Evolutionary conservation across 2,329 filamentous ascomycete genomes (phyloP).

Genomic region (Colletotrichum karsti): DNA sequence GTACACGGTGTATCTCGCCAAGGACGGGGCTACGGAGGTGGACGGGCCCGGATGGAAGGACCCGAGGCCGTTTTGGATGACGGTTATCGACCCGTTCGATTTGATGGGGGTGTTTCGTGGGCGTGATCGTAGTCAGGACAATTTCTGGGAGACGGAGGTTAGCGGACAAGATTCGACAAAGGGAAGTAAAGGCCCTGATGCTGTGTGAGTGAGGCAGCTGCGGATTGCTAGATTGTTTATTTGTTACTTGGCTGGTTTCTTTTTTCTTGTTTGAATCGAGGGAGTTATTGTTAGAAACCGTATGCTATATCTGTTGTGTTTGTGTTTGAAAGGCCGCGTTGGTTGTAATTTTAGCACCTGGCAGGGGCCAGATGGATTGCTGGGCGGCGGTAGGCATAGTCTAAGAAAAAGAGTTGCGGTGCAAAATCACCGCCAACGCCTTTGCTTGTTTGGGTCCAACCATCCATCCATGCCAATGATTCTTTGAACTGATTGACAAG

Average conservation of each 20-base stretch:
- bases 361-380: too few species aligned
- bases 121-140: conserved; percentile 38
- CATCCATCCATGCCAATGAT: too few species aligned
- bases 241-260: not conserved
- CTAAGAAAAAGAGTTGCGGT: too few species aligned
- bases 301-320: too few species aligned
- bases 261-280: not conserved
- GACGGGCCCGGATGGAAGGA: conserved; percentile 59
- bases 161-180: not conserved
- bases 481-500: too few species aligned
- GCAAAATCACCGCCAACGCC: too few species aligned
- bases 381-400: too few species aligned
- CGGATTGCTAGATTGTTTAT: not conserved
- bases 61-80: conserved; percentile 50
- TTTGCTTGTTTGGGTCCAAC: too few species aligned
- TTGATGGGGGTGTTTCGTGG: conserved; percentile 43
- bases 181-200: not conserved
- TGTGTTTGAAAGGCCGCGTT: not conserved
- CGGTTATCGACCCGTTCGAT: conserved; percentile 52
- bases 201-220: not conserved
- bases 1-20: conserved; percentile 57
- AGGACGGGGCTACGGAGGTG: conserved; percentile 59
- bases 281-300: not conserved
- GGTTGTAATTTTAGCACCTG: not conserved
- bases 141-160: conserved; percentile 43